Percentiles rank a stretch among this genome's conserved stretches.
Conservation (phyloP, 495 filamentous ascomycete genomes). For the Lophiostoma macrostomum region DNA sequence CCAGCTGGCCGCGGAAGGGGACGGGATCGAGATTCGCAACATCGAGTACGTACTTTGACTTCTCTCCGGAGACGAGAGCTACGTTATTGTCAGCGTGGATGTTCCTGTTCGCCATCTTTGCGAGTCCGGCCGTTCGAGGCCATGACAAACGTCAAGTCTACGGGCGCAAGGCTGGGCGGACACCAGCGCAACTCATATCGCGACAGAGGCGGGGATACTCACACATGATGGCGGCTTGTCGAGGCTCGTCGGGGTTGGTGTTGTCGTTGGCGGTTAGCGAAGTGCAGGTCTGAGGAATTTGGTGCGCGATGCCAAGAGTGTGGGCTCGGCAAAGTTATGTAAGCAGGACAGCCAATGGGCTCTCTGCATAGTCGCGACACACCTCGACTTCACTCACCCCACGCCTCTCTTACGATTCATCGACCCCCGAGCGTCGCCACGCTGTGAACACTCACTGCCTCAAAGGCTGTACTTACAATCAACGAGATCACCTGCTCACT, state of each 20-base stretch:
- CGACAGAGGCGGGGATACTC: constrained; percentile 1
- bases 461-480: no score
- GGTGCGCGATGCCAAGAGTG: constrained; percentile 23
- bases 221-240: constrained; percentile 33
- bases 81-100: constrained; percentile 3
- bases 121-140: no score
- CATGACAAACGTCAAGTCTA: no score
- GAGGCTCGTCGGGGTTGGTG: constrained; percentile 21
- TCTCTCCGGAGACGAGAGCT: constrained; percentile 65
- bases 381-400: not conserved
- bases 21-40: not conserved
- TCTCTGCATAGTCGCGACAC: no score
- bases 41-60: constrained; percentile 54
- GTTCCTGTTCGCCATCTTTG: no score
- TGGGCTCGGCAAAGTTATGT: constrained; percentile 11
- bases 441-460: no score
- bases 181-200: not conserved
- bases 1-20: not conserved
- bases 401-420: no score
- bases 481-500: no score
- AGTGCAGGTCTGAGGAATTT: constrained; percentile 16
- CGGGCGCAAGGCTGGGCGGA: not conserved
- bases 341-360: constrained; percentile 1
- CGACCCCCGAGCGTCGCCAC: no score
- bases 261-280: not conserved